Base-by-base conservation (phyloP, 345 rosid genomes). In the Bruguiera parviflora region DNA sequence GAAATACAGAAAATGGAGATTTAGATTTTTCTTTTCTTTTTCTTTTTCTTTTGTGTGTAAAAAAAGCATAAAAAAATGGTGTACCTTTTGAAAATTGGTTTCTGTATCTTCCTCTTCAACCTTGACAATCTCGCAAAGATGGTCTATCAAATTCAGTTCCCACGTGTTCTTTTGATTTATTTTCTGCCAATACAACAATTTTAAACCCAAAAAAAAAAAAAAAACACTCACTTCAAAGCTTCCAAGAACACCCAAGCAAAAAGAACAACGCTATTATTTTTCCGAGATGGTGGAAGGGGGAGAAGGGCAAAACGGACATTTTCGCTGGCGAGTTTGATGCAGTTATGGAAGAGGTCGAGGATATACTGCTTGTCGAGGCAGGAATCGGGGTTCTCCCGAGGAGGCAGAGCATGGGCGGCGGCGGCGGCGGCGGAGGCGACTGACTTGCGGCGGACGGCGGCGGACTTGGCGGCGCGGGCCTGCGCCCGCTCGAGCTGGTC, bases 251-350 rank as follows among this genome's bases (percentile, higher is more conserved):
- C 46, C 46, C 37, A 7, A 33, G 37, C 2, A 39, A 39, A 11
- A 43, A 20, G 0, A 13, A 3, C 22, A 51, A 65, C 19, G 32
- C 15, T 2, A 5, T 32, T 8, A 27, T 8, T 24, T 6, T 1
- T 5, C 27, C 52, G 52, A 1, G 69, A 10, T 16, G 46, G 10
- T 6, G 37, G 8, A n/a, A 8, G 24, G 19, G 56, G 27, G 6
- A 55, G 57, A 28, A 37, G 58, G 47, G 53, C 13, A 52, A 67
- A 39, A 67, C 84, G 55, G 55, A 94, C 97, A 75, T 94, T 94
- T 85, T 91, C 97, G 69, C 96, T 89, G 37, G 97, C 97, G 68
- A 94, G 84, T 82, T 91, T 94, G 85, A 94, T 91, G 84, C 97
- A 91, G 22, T 94, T 94, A 60, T 84, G 89, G 64, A 89, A 89